Evolutionary conservation across 2,329 filamentous ascomycete genomes (phyloP).

Genomic region (Karstenula rhodostoma): DNA sequence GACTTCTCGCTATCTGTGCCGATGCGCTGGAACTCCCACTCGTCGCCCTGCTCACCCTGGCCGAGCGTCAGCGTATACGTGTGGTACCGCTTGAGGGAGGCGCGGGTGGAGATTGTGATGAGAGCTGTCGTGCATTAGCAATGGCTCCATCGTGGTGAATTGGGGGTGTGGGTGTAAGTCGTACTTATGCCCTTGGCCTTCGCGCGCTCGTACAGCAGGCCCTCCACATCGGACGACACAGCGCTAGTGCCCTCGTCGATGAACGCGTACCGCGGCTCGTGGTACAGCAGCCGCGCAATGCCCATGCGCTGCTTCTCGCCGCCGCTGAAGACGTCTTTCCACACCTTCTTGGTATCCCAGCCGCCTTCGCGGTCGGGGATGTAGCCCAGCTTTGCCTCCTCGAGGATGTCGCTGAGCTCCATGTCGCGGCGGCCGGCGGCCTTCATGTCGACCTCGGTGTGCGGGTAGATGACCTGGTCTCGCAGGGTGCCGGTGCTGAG

Average conservation of each 20-base stretch:
- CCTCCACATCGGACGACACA: slow-evolving; percentile 93
- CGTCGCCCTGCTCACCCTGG: slow-evolving; percentile 78
- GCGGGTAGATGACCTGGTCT: slow-evolving; percentile 97
- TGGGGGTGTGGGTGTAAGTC: background rate
- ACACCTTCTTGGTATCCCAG: slow-evolving; percentile 96
- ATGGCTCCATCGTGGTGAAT: background rate
- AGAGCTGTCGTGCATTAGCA: slow-evolving; percentile 64
- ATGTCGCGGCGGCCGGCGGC: slow-evolving; percentile 78
- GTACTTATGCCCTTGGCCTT: slow-evolving; percentile 92
- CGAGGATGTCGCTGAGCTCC: slow-evolving; percentile 79
- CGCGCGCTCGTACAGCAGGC: slow-evolving; percentile 87
- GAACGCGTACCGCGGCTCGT: slow-evolving; percentile 93
- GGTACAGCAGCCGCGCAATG: slow-evolving; percentile 89
- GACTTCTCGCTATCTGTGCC: slow-evolving; percentile 93
- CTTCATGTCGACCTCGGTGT: slow-evolving; percentile 93
- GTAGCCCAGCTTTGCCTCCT: slow-evolving; percentile 87
- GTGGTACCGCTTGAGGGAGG: slow-evolving; percentile 94
- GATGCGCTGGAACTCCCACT: slow-evolving; percentile 93
- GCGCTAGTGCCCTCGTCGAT: slow-evolving; percentile 96
- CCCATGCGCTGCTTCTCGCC: slow-evolving; percentile 97
- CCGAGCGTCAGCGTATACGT: slow-evolving; percentile 89
- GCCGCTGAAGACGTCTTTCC: slow-evolving; percentile 97
- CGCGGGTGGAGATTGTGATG: slow-evolving; percentile 94
- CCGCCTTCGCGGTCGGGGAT: slow-evolving; percentile 91
- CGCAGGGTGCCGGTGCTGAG: slow-evolving; percentile 90